A percentile compares a stretch with the other conserved stretches of the same genome.
phyloP scores from a whole-genome alignment of 2,329 filamentous ascomycete species.

The Capronia epimyces region DNA sequence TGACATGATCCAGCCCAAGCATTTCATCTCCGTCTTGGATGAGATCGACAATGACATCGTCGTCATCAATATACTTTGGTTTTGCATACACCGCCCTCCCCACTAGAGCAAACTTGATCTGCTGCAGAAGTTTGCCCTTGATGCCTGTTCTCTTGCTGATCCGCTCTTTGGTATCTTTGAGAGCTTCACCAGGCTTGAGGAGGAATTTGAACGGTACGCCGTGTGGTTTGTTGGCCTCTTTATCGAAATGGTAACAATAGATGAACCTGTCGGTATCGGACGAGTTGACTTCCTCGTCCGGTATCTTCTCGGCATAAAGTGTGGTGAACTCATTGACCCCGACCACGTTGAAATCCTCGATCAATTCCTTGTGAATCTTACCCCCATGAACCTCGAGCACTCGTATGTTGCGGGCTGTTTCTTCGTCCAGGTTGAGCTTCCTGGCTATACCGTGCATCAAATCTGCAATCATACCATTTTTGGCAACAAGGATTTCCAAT shows the following conservation, averaged over 20 bases:
- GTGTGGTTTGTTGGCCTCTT: conserved; percentile 75
- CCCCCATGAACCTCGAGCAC: conserved; percentile 77
- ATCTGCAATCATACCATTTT: conserved; percentile 75
- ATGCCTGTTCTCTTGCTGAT: conserved; percentile 86
- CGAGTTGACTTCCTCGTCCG: conserved; percentile 58
- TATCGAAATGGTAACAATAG: conserved; percentile 86
- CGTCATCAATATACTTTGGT: conserved; percentile 78
- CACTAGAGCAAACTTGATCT: conserved; percentile 91
- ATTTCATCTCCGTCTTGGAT: conserved; percentile 72
- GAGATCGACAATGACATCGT: conserved; percentile 44
- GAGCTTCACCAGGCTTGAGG: conserved; percentile 74
- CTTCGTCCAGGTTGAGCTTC: conserved; percentile 73
- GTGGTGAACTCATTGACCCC: conserved; percentile 80
- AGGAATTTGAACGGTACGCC: conserved; percentile 89
- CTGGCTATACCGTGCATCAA: conserved; percentile 69
- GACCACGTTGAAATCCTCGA: conserved; percentile 64
- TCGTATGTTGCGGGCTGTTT: conserved; percentile 66
- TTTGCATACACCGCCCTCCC: conserved; percentile 66
- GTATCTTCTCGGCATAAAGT: conserved; percentile 74
- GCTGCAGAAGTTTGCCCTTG: conserved; percentile 97
- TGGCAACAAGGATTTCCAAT: conserved; percentile 78
- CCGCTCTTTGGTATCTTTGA: conserved; percentile 90
- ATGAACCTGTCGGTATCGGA: conserved; percentile 66
- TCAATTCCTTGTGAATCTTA: conserved; percentile 76
- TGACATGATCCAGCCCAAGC: conserved; percentile 61